Evolutionary conservation across 306 rosid species (phyloP).

Genomic region (Cicer cuneatum): DNA sequence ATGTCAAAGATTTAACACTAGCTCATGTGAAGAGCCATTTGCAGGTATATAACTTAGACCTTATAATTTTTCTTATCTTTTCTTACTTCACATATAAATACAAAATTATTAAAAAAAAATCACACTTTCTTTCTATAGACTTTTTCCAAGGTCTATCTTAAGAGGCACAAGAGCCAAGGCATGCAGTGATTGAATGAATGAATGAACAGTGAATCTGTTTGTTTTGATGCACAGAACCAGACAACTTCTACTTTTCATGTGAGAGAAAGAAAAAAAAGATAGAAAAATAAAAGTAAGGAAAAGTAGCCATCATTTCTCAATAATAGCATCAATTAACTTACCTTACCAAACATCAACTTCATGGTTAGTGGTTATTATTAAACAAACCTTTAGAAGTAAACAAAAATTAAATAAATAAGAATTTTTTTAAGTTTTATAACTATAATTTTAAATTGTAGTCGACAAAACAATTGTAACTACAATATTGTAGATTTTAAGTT

Average conservation of each 20-base stretch:
- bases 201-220: constrained; percentile 59
- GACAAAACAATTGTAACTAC: no score
- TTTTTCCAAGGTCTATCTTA: constrained; percentile 50
- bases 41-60: constrained; percentile 63
- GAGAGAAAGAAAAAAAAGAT: constrained; percentile 46
- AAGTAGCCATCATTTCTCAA: constrained; percentile 96
- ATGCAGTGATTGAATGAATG: constrained; percentile 60
- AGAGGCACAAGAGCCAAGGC: constrained; percentile 63
- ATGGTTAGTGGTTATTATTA: constrained; percentile 46
- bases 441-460: no score
- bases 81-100: constrained; percentile 13
- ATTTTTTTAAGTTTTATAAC: no score
- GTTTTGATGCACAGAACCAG: constrained; percentile 63
- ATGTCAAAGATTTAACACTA: constrained; percentile 91
- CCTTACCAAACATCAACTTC: constrained; percentile 86
- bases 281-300: constrained; percentile 43
- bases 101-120: neutral
- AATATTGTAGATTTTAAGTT: no score
- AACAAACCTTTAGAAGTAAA: constrained; percentile 48
- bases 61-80: neutral
- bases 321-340: constrained; percentile 83
- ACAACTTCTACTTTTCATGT: constrained; percentile 78
- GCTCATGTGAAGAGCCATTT: constrained; percentile 99
- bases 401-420: no score
- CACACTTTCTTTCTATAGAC: constrained; percentile 45